phyloP scores from a whole-genome alignment of 2,329 filamentous ascomycete genomes.

The Botrytis hyacinthi region DNA sequence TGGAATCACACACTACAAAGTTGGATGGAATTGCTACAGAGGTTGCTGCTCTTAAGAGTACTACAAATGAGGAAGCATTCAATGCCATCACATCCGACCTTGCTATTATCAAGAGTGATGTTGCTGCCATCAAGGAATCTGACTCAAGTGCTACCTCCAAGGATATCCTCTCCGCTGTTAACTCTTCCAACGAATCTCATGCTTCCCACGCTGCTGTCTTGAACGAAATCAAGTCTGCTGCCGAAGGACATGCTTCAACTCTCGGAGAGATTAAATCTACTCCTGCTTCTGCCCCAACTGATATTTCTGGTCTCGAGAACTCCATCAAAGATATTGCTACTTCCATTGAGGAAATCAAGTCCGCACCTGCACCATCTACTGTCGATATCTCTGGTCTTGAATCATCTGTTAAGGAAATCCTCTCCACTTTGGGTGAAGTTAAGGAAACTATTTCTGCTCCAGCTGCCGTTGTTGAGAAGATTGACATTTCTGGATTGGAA shows the following conservation, averaged over 20 bases:
- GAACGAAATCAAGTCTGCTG: slow-evolving; percentile 29
- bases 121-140: slow-evolving; percentile 26
- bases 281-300: slow-evolving; percentile 27
- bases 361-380: slow-evolving; percentile 23
- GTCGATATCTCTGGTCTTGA: slow-evolving; percentile 25
- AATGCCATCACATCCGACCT: slow-evolving; percentile 30
- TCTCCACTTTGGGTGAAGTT: slow-evolving; percentile 23
- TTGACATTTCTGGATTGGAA: slow-evolving; percentile 26
- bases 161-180: slow-evolving; percentile 30
- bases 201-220: slow-evolving; percentile 27
- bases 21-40: slow-evolving; percentile 32
- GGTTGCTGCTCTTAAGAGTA: slow-evolving; percentile 29
- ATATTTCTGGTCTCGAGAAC: slow-evolving; percentile 23
- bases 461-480: slow-evolving; percentile 23
- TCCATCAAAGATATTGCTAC: slow-evolving; percentile 23
- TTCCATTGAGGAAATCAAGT: slow-evolving; percentile 22
- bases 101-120: slow-evolving; percentile 33
- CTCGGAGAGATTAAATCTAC: slow-evolving; percentile 18
- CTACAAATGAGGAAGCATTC: slow-evolving; percentile 28
- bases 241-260: slow-evolving; percentile 23
- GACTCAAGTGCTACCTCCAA: slow-evolving; percentile 25
- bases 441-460: slow-evolving; percentile 22
- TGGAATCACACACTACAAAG: slow-evolving; percentile 31
- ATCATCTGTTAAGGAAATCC: slow-evolving; percentile 27
- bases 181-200: slow-evolving; percentile 31